Evolutionary conservation across 1,139 yeast species (phyloP), one percentile per base, ranked within the genome.

Genomic region (Debaryomyces udenii): DNA sequence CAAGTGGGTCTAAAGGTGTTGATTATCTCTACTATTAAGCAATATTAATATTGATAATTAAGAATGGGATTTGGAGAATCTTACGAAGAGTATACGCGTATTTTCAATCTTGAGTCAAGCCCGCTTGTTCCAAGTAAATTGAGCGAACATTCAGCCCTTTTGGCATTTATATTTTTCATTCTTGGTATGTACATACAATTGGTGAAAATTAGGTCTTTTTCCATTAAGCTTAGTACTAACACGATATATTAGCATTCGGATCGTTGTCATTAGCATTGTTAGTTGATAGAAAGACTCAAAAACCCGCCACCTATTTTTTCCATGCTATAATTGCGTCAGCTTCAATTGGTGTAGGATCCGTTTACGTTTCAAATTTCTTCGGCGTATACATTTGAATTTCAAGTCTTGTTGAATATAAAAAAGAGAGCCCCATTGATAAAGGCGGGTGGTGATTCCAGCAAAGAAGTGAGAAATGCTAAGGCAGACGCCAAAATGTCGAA

Each of bases 301-400:
- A 59, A 6, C 58, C 68, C 3, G 43, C 57, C 14, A 51, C 53
- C 7, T 71, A 58, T 49, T 48, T 68, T 23, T 38, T 58, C 35
- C 61, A 63, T 50, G 66, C 74, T 2, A 38, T 61, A 23, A 51
- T 70, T 42, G 75, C 76, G 9, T 68, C 76, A 9, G 39, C 66
- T 13, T 56, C 75, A 16, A 58, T 73, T 41, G 77, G 74, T 1
- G 59, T 66, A 41, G 64, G 72, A 10, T 56, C 71, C 9, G 56
- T 71, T 13, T 62, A 64, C 50, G 59, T 70, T 20, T 61, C 74
- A 41, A 73, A 72, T 54, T 68, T 59, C 46, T 73, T 71, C 34
- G 78, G 78, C 22, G 78, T 73, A 4, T 70, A 71, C 49, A 63
- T 71, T 41, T 72, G 52, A 44, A 6, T 20, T 20, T 20, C 22